Evolutionary conservation across 768 basidiomycete species (phyloP), one percentile per base, ranked within the genome.

Genomic region (Lentinula boryana): DNA sequence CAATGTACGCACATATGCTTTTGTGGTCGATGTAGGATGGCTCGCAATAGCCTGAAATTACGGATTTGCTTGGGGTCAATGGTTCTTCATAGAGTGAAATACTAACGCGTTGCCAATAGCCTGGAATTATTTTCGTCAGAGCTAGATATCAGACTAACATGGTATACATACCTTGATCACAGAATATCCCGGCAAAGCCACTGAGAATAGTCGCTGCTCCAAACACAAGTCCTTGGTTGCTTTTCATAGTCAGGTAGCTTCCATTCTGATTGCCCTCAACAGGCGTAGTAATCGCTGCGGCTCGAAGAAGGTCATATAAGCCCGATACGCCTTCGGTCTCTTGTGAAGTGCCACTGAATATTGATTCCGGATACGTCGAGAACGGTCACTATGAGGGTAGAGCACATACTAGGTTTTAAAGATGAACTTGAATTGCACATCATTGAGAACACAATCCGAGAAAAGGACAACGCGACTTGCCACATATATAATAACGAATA

Each of bases 161-260:
- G 15, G 7, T 15, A 15, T 10, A 18, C 1, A 27, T 12, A 78
- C 77, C 80, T 73, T 81, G 80, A 63, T 81, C 80, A 62, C 79
- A 81, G 60, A 81, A 80, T 1, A 82, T 73, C 1, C 80, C 79
- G 0, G 79, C 68, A 60, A 81, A 80, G 5, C 80, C 78, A 56
- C 75, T 74, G 21, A 72, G 58, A 31, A 78, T 69, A 1, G 69
- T 70, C 5, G 74, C 71, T 18, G 73, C 73, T 57, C 77, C 78
- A 48, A 79, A 78, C 12, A 79, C 73, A 21, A 80, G 66, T 5
- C 74, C 78, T 60, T 77, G 73, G 46, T 78, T 75, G 15, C 81
- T 82, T 63, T 81, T 81, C 78, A 85, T 80, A 0, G 84, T 85
- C 36, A 84, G 61, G 63, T 84, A 85, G 56, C 79, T 80, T 5